phyloP scores from a whole-genome alignment of 768 basidiomycete species.

The Paxillus rubicundulus region DNA sequence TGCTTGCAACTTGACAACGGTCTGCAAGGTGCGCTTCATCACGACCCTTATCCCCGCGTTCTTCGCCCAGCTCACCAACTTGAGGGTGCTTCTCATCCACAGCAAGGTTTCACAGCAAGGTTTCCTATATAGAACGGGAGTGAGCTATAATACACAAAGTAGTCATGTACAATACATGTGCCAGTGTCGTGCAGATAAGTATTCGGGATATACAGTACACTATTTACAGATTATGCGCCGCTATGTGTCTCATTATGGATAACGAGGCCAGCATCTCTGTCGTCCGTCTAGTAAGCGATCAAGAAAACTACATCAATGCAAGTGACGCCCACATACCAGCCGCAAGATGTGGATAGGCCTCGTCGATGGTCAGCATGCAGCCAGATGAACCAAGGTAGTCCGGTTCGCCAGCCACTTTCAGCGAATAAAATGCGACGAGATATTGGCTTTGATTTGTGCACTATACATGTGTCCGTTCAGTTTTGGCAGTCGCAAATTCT shows the following conservation, averaged over 20 bases:
- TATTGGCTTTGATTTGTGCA: conserved; percentile 52
- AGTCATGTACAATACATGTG: conserved; percentile 6
- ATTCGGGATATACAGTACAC: conserved; percentile 10
- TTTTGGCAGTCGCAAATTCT: background rate
- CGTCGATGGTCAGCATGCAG: conserved; percentile 62
- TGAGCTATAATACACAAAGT: conserved; percentile 12
- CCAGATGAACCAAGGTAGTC: conserved; percentile 54
- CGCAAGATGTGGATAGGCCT: conserved; percentile 53
- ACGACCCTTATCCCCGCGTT: too few species aligned
- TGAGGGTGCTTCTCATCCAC: background rate
- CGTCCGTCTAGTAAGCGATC: conserved; percentile 12
- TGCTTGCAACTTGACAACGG: conserved; percentile 1
- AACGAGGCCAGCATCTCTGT: conserved; percentile 60
- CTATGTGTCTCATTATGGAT: conserved; percentile 65
- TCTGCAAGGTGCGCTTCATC: background rate
- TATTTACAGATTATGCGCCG: conserved; percentile 40
- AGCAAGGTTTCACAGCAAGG: background rate
- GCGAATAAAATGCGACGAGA: conserved; percentile 58
- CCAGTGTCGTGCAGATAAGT: background rate
- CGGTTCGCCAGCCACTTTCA: conserved; percentile 55
- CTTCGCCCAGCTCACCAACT: background rate
- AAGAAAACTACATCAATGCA: conserved; percentile 2
- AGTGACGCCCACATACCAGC: conserved; percentile 42
- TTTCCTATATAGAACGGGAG: background rate
- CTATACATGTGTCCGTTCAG: conserved; percentile 31